Base-by-base conservation (phyloP, 441 rosid genomes). In the Populus hybrid region DNA sequence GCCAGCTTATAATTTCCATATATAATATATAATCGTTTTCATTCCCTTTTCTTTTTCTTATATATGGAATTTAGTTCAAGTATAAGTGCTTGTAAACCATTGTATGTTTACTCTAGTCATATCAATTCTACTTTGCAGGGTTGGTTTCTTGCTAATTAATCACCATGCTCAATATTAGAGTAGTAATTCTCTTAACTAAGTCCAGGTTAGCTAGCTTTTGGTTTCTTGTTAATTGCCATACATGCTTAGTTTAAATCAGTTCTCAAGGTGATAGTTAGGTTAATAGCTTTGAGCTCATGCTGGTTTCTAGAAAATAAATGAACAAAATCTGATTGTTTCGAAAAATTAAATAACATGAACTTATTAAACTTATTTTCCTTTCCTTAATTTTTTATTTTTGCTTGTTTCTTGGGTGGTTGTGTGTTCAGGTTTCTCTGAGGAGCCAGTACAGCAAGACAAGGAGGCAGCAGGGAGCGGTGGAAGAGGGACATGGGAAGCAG, bases 381-480 rank as follows among this genome's bases (percentile, higher is more conserved):
- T 66, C 28, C 70, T 72, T 26, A 10, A 23, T 26, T 68, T 69
- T 50, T 75, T 53, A 1, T 34, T 53, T 3, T 12, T 12, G 32
- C 24, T 7, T n/a, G 46, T 46, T 38, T 5, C 28, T 64, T 61
- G 69, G 26, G 50, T 14, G 80, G 81, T 36, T 14, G 18, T 4
- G 42, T 38, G 57, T 4, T 46, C 87, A 94, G 97, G 97, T 57
- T 83, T 95, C 63, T 93, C 98, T 4, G 95, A 92, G 80, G 99
- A 95, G 82, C 96, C 90, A 34, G 90, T 86, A 76, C 96, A 90
- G 81, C 97, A 89, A 67, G 92, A 88, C 79, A 87, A 71, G 84
- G 90, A 80, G 85, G 91, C 86, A 74, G 89, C 83, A 32, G 92
- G 87, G 71, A 86, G 86, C 71, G 91, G 90, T 20, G 91, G 89